Base-by-base conservation (phyloP, 2,329 filamentous ascomycete genomes). In the Cordyceps militaris region DNA sequence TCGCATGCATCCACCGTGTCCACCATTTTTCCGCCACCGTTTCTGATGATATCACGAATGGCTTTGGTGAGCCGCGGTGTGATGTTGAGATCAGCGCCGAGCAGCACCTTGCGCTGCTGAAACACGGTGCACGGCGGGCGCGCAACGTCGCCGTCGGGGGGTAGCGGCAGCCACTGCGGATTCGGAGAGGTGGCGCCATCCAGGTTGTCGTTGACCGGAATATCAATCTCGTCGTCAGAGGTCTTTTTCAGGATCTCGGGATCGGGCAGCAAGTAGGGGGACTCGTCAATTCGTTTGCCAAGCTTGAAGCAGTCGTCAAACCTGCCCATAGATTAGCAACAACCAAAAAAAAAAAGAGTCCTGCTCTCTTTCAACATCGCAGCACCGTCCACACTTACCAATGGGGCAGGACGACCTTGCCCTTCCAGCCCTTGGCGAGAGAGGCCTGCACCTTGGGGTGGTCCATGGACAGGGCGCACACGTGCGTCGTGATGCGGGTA, bases 221-320 rank as follows among this genome's bases (percentile, higher is more conserved):
- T 79, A 26, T 77, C 75, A 52, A 87, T 73, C 3, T 77, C 73
- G 50, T 83, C 80, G 59, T 85, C 78, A 21, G 81, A 74, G 7
- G 76, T 74, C 44, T 76, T 77, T 40, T 76, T 79, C n/a, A 96
- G 76, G 34, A 96, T 88, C 63, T 95, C 90, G 1, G 94, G 89
- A 63, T 97, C 79, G 1, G 94, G 94, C 1, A 97, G 79, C 21
- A 83, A 75, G 68, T 99, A 99, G 0, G 94, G 94, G 7, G 78
- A 76, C 70, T 99, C 94, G 64, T 90, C 88, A 64, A 99, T 97
- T 59, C 89, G 85, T 71, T 91, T 92, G 51, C 93, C 92, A 28
- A 99, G 83, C 71, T 89, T 94, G 64, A 99, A 82, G 72, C 94
- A 99, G 69, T 97, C 93, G 65, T 97, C 93, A 68, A 99, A 97